phyloP scores from a whole-genome alignment of 495 filamentous ascomycete genomes.

The Tetracladium setigerum region DNA sequence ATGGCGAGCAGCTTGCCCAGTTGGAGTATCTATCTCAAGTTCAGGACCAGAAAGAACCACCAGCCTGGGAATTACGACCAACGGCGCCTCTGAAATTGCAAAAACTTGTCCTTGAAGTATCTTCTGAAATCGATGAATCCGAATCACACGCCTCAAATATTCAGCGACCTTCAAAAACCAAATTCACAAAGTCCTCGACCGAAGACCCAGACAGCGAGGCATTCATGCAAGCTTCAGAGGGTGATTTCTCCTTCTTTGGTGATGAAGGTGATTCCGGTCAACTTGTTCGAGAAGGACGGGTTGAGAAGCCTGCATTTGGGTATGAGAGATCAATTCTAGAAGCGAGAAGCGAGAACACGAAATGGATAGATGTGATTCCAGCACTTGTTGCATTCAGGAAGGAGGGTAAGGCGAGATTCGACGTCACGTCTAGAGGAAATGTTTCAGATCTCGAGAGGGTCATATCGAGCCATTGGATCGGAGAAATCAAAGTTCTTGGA shows the following conservation, averaged over 20 bases:
- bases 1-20: conserved; percentile 47
- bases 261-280: conserved; percentile 49
- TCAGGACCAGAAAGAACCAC: conserved; percentile 26
- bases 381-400: conserved; percentile 9
- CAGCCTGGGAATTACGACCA: conserved; percentile 31
- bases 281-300: conserved; percentile 18
- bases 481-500: conserved; percentile 11
- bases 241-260: conserved; percentile 60
- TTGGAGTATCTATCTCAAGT: conserved; percentile 40
- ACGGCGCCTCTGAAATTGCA: conserved; percentile 42
- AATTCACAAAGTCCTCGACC: conserved; percentile 43
- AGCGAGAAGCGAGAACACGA: neutral
- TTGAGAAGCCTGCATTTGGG: neutral
- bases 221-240: conserved; percentile 50
- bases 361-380: conserved; percentile 7
- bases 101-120: conserved; percentile 50
- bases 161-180: conserved; percentile 30
- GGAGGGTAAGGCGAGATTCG: conserved; percentile 8
- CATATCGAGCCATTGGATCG: conserved; percentile 13
- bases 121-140: conserved; percentile 17
- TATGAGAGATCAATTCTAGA: conserved; percentile 5
- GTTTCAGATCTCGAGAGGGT: conserved; percentile 1
- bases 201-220: conserved; percentile 54
- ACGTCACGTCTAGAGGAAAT: neutral
- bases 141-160: too few species aligned